Percentiles rank a stretch among this genome's conserved stretches.
Conservation (phyloP, 768 basidiomycete genomes). For the Gelatoporia subvermispora region DNA sequence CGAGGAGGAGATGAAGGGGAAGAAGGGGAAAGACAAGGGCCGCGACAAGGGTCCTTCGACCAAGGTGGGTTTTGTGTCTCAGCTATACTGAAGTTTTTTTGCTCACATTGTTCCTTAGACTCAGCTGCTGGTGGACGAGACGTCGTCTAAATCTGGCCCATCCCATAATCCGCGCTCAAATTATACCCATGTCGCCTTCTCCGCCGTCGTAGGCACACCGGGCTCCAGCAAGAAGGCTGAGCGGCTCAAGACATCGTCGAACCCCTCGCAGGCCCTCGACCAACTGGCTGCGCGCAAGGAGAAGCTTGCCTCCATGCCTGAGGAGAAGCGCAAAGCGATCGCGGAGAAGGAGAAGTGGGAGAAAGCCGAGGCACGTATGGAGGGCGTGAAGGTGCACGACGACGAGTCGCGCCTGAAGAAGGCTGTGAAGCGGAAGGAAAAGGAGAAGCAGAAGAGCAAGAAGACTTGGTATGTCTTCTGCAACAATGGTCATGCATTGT, state of each 20-base stretch:
- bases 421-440: constrained; percentile 89
- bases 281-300: constrained; percentile 76
- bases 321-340: constrained; percentile 75
- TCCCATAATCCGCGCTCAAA: constrained; percentile 33
- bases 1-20: constrained; percentile 55
- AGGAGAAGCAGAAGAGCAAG: constrained; percentile 80
- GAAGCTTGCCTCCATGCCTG: constrained; percentile 70
- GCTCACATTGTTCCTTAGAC: constrained; percentile 21
- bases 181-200: constrained; percentile 69
- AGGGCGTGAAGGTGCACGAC: constrained; percentile 89
- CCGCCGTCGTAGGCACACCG: constrained; percentile 42
- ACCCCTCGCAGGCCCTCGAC: constrained; percentile 81
- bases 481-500: background rate
- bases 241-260: constrained; percentile 65
- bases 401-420: constrained; percentile 85
- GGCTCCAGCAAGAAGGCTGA: constrained; percentile 39
- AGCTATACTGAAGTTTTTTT: background rate
- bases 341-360: constrained; percentile 87
- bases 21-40: constrained; percentile 41
- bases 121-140: constrained; percentile 51
- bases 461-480: constrained; percentile 69
- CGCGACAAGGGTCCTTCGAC: constrained; percentile 38
- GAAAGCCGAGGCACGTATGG: constrained; percentile 82
- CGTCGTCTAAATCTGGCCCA: constrained; percentile 23
- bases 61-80: constrained; percentile 43